Conservation (phyloP, 495 filamentous ascomycete species). For the Daldinia bambusicola region DNA sequence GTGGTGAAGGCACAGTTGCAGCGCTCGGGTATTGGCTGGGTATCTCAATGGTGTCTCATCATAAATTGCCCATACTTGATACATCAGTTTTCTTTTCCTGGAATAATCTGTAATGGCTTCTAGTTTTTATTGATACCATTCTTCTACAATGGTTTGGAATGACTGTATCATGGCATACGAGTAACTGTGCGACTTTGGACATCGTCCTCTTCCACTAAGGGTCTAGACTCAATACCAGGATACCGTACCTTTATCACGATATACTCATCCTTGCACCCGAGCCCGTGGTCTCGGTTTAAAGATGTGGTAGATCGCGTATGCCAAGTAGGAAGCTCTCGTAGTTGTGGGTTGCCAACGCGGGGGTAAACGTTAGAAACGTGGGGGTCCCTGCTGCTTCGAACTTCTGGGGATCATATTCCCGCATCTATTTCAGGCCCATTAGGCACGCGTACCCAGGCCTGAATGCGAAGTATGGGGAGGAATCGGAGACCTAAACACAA, state of each 20-base stretch:
- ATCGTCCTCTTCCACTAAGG: neutral
- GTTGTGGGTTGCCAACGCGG: slow-evolving; percentile 15
- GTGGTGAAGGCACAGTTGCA: neutral
- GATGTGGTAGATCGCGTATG: slow-evolving; percentile 16
- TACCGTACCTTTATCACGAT: too few relatives aligned
- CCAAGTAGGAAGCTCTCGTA: neutral
- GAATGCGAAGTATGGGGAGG: neutral
- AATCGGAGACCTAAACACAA: slow-evolving; percentile 13
- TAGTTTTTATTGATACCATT: neutral
- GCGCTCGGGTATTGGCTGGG: neutral
- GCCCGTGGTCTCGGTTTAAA: slow-evolving; percentile 22
- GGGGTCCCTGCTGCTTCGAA: slow-evolving; percentile 9
- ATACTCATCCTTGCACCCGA: slow-evolving; percentile 14
- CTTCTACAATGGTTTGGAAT: neutral
- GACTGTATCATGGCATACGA: neutral
- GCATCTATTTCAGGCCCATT: neutral
- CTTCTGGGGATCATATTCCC: neutral
- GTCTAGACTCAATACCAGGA: neutral
- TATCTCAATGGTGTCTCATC: neutral
- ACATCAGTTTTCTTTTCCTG: neutral
- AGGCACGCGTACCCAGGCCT: neutral
- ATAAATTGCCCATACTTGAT: neutral
- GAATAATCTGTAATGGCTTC: neutral
- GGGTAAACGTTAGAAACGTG: slow-evolving; percentile 6
- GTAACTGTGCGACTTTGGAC: neutral